These are phyloP conservation scores for Tetradesmus obliquus DNA, from an alignment of 139 green algal genomes.

Conservation along the genomic window DNA sequence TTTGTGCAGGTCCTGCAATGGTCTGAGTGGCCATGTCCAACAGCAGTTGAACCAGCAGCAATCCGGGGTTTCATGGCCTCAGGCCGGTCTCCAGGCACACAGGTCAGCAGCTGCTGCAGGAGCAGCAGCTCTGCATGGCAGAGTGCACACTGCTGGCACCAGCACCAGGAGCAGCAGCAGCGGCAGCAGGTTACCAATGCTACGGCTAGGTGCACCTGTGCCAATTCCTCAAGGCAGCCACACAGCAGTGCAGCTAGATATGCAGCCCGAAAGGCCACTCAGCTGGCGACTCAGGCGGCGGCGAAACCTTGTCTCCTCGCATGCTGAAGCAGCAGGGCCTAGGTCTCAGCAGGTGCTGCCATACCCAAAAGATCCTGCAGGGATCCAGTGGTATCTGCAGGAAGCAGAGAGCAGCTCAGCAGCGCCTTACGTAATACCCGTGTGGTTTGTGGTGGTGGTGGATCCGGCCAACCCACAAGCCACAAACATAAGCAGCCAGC, in stretches of 20 bases:
- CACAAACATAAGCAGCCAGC: constrained; percentile 7
- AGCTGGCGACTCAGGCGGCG: not conserved
- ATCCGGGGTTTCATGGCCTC: not conserved
- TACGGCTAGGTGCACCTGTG: not conserved
- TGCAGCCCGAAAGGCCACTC: not conserved
- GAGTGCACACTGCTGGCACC: not conserved
- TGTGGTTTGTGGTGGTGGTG: constrained; percentile 39
- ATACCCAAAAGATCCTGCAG: constrained; percentile 17
- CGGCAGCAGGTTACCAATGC: not conserved
- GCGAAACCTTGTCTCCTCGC: not conserved
- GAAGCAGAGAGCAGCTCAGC: not conserved
- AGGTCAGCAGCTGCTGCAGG: not conserved
- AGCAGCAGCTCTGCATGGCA: not conserved
- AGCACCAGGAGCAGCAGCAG: not conserved
- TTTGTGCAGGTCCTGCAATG: not conserved
- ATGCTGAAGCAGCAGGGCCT: not conserved
- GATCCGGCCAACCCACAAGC: constrained; percentile 1
- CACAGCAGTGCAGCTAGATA: not conserved
- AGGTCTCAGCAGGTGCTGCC: not conserved
- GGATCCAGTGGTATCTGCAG: not conserved
- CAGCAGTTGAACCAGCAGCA: not conserved
- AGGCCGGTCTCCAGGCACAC: not conserved
- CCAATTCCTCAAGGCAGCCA: not conserved
- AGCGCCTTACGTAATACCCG: not conserved
- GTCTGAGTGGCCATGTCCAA: not conserved